Evolutionary conservation across 202 grass and related monocot genomes (phyloP), one percentile per base, ranked within the genome.

Genomic region (Thinopyrum obtusiflorum): DNA sequence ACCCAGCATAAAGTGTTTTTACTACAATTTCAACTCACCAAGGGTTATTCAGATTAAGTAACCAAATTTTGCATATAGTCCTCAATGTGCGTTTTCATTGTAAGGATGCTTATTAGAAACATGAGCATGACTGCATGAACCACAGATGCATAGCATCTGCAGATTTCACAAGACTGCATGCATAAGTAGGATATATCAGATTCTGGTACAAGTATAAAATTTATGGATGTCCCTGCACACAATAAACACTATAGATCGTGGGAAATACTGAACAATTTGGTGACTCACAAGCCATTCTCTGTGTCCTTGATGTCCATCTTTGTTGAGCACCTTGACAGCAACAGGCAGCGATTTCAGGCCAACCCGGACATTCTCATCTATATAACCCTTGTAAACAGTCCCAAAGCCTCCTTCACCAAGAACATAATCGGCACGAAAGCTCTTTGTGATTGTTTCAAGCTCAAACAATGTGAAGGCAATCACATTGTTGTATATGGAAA

Each of bases 361-460:
- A 31, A 98, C 93, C 65, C 97, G 92, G 44, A 98, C 97, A 92
- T 98, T 98, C 83, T 98, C 97, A 65, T 98, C 97, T 91, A 98
- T 98, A 33, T 98, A 98, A 47, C 97, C 97, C 86, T 98, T 98
- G 90, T 92, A 98, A 86, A 98, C 97, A 3, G 97, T 96, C 68
- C 97, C 97, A 81, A 98, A 98, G 28, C 97, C 97, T 80, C 97
- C 97, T 92, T 94, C 93, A 14, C 97, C 97, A 78, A 98, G 97
- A 66, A 96, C 87, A 83, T 98, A 98, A 84, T 96, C 97, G 5
- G 83, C 77, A 60, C 97, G 93, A 87, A 98, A 98, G 82, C 90
- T 95, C 90, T 98, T 98, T 78, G 96, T 98, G 71, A 98, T 98
- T 1, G 93, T 98, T 81, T 98, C 97, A 2, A 99, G 97, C 76